A percentile compares a stretch with the other conserved stretches of the same genome.
Conservation (phyloP, 108 stramenopile species). For the Cyclotella sp. region DNA sequence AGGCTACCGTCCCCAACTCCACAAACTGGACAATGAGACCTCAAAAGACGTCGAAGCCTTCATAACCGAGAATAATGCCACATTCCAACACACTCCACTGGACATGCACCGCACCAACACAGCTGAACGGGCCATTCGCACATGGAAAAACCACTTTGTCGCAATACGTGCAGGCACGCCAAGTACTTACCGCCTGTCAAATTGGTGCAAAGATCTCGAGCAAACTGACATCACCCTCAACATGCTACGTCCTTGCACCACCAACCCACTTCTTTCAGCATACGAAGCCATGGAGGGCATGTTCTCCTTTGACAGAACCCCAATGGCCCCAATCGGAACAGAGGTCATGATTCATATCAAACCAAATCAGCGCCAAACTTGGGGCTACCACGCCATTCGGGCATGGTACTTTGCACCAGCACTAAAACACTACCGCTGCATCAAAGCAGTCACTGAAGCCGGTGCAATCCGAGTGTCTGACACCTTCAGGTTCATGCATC, state of each 20-base stretch:
- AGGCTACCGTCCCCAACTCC: not conserved
- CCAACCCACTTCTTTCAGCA: not conserved
- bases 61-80: not conserved
- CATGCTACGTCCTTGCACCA: not conserved
- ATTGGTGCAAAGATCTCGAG: not conserved
- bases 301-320: not conserved
- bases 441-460: not conserved
- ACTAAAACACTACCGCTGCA: not conserved
- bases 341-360: too few species aligned
- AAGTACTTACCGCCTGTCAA: not conserved
- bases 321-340: not conserved
- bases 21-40: not conserved
- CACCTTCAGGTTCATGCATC: too few species aligned
- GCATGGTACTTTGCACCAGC: slow-evolving; percentile 3
- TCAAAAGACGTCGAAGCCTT: not conserved
- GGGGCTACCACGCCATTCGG: not conserved
- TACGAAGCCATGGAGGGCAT: not conserved
- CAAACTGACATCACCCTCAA: slow-evolving; percentile 1
- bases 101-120: too few species aligned
- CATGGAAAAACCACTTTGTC: slow-evolving; percentile 21
- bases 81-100: too few species aligned
- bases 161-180: slow-evolving; percentile 12
- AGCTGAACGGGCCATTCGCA: not conserved
- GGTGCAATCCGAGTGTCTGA: too few species aligned
- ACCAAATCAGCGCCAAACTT: slow-evolving; percentile 3